phyloP scores from a whole-genome alignment of 345 rosid species.

The Boechera stricta region DNA sequence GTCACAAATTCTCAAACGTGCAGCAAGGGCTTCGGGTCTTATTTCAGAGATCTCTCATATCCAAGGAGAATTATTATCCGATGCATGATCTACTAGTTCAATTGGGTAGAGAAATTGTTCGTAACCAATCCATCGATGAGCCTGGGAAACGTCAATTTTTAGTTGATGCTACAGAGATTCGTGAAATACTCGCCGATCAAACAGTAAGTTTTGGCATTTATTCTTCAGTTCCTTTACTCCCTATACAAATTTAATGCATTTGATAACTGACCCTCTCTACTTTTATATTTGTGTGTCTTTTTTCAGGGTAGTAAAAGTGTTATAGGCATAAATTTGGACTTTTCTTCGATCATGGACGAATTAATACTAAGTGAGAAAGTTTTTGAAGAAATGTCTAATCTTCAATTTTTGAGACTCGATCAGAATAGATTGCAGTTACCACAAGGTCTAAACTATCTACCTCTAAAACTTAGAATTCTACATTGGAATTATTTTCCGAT shows the following conservation, averaged over 20 bases:
- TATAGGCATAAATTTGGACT: neutral
- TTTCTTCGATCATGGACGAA: neutral
- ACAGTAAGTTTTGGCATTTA: no score
- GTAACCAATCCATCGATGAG: neutral
- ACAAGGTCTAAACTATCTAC: neutral
- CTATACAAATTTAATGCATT: no score
- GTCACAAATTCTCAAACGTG: neutral
- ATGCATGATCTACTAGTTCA: neutral
- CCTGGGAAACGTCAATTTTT: neutral
- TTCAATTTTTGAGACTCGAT: neutral
- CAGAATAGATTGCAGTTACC: neutral
- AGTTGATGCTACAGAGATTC: neutral
- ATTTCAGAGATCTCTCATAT: neutral
- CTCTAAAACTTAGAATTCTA: neutral
- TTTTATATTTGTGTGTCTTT: neutral
- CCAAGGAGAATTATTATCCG: neutral
- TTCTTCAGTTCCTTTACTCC: no score
- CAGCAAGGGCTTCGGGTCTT: neutral
- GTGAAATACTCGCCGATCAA: neutral
- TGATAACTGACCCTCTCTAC: neutral
- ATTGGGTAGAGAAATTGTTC: slow-evolving; percentile 13
- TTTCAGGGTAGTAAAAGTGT: neutral
- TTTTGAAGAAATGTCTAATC: neutral
- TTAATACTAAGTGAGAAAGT: neutral
- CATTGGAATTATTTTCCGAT: neutral